Percentiles rank a stretch among this genome's conserved stretches.
Conservation (phyloP, 2,329 filamentous ascomycete species). For the Hypoxylon sp. region DNA sequence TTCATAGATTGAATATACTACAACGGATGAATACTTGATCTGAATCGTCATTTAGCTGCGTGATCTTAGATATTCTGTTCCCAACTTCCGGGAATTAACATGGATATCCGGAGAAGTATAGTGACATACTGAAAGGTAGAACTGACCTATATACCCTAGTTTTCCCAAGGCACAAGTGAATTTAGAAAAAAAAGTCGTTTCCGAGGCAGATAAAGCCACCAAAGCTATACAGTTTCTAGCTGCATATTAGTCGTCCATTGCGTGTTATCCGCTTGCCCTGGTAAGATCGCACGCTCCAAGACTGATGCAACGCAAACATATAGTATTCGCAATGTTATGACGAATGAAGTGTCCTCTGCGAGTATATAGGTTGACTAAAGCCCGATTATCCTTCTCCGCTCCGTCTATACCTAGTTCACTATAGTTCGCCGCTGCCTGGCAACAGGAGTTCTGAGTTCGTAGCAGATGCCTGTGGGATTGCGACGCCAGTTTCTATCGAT, state of each 20-base stretch:
- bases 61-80: background rate
- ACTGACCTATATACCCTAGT: background rate
- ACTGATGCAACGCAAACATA: background rate
- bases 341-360: background rate
- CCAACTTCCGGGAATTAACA: background rate
- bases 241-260: background rate
- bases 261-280: background rate
- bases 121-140: background rate
- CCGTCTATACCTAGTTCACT: background rate
- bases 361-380: background rate
- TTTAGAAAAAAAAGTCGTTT: background rate
- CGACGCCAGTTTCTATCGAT: background rate
- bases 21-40: background rate
- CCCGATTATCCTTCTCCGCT: background rate
- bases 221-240: background rate
- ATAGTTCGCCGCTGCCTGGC: background rate
- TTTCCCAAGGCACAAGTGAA: background rate
- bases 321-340: background rate
- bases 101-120: background rate
- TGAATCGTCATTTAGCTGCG: background rate
- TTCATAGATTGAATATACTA: constrained; percentile 4
- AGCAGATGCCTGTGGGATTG: constrained; percentile 3
- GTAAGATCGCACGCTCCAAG: background rate
- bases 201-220: background rate
- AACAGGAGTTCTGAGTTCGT: background rate